phyloP scores from a whole-genome alignment of 768 basidiomycete genomes.

The Naematelia aurantialba region DNA sequence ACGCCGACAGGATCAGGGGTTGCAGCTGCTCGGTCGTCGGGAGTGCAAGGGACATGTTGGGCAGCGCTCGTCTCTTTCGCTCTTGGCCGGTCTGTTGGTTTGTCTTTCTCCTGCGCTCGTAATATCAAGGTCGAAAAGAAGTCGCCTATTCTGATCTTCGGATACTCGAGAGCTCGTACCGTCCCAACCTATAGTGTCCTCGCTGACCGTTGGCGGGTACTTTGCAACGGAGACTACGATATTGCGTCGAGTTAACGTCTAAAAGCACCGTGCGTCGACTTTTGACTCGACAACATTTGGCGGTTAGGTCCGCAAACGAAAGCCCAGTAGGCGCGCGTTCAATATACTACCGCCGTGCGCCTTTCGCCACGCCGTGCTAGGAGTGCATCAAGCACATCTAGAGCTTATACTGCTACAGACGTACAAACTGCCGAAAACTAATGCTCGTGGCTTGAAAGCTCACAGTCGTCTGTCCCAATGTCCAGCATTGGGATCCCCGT shows the following conservation, averaged over 20 bases:
- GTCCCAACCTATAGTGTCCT: too few relatives aligned
- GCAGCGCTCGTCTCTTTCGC: neutral
- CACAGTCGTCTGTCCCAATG: neutral
- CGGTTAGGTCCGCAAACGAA: neutral
- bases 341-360: neutral
- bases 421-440: neutral
- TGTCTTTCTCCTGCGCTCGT: too few relatives aligned
- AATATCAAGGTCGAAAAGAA: too few relatives aligned
- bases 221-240: too few relatives aligned
- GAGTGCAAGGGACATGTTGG: slow-evolving; percentile 6
- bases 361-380: neutral
- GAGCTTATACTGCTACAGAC: neutral
- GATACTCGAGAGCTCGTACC: too few relatives aligned
- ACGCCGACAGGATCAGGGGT: slow-evolving; percentile 69
- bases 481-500: neutral
- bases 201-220: too few relatives aligned
- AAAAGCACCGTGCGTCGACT: neutral
- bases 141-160: too few relatives aligned
- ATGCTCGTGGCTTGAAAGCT: neutral
- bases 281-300: neutral
- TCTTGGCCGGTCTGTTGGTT: too few relatives aligned
- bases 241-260: too few relatives aligned
- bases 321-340: neutral
- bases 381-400: neutral
- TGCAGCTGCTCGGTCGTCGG: slow-evolving; percentile 62